Conservation (phyloP, 352 stramenopile species). For the Albugo candida region DNA sequence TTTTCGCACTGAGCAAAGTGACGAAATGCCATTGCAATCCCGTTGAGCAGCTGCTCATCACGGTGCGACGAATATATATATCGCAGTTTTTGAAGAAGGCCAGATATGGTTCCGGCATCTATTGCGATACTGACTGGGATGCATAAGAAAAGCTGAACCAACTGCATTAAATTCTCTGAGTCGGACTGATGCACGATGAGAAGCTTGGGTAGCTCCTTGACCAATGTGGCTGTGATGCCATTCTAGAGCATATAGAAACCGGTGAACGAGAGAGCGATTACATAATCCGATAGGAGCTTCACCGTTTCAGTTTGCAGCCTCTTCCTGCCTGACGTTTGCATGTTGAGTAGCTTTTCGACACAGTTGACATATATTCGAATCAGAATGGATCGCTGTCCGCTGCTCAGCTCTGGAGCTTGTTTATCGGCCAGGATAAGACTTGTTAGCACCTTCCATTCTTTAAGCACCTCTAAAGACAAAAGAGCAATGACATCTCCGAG, state of each 20-base stretch:
- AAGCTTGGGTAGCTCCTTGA: slow-evolving; percentile 57
- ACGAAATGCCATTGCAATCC: slow-evolving; percentile 36
- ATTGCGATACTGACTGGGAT: too few species aligned
- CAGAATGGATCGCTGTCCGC: slow-evolving; percentile 60
- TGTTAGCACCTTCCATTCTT: slow-evolving; percentile 58
- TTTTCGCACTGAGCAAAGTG: slow-evolving; percentile 55
- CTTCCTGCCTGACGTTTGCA: too few species aligned
- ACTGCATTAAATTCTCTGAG: slow-evolving; percentile 46
- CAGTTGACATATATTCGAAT: slow-evolving; percentile 48
- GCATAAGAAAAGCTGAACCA: slow-evolving; percentile 25
- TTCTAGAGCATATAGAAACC: too few species aligned
- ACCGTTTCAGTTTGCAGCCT: too few species aligned
- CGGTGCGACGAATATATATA: slow-evolving; percentile 44
- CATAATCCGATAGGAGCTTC: too few species aligned
- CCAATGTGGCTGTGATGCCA: slow-evolving; percentile 10
- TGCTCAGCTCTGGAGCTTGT: slow-evolving; percentile 54
- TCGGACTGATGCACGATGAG: slow-evolving; percentile 63
- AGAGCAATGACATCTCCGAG: background rate
- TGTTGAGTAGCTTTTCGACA: slow-evolving; percentile 30
- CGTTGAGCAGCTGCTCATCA: slow-evolving; percentile 47
- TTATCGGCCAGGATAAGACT: slow-evolving; percentile 64
- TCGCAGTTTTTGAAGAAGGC: slow-evolving; percentile 42
- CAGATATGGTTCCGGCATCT: slow-evolving; percentile 34
- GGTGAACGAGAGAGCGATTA: too few species aligned
- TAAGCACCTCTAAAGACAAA: slow-evolving; percentile 45